Conservation (phyloP, 805 yeast species). For the Pichia insulana region DNA sequence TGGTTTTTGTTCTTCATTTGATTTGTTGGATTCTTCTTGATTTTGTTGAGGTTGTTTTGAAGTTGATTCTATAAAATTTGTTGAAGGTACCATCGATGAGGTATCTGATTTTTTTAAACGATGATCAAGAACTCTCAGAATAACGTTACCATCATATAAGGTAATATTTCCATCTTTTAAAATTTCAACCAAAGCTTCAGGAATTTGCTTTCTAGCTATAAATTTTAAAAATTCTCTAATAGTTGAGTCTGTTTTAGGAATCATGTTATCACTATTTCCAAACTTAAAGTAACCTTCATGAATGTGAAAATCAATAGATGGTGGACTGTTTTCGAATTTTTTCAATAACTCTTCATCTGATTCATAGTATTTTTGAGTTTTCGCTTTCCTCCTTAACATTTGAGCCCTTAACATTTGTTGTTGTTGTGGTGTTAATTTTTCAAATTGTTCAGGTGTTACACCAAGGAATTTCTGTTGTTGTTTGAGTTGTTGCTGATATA, state of each 20-base stretch:
- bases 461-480: constrained; percentile 21
- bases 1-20: not conserved
- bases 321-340: constrained; percentile 68
- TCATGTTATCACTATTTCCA: constrained; percentile 81
- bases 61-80: too few species aligned
- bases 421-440: constrained; percentile 31
- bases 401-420: constrained; percentile 35
- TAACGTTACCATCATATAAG: constrained; percentile 84
- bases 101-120: constrained; percentile 31
- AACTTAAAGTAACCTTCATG: constrained; percentile 87
- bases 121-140: constrained; percentile 82
- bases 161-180: constrained; percentile 77
- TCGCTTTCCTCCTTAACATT: constrained; percentile 34
- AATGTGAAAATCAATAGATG: constrained; percentile 82
- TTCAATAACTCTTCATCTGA: constrained; percentile 64
- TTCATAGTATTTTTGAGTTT: constrained; percentile 53
- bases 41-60: not conserved
- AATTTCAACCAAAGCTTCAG: constrained; percentile 83
- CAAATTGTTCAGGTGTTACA: constrained; percentile 24
- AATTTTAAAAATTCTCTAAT: constrained; percentile 72
- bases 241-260: constrained; percentile 71
- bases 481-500: constrained; percentile 16
- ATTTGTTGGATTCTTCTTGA: not conserved
- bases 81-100: not conserved
- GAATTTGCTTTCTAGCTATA: constrained; percentile 75